Evolutionary conservation across 805 yeast species (phyloP).

Genomic region (Komagataella phaffii): DNA sequence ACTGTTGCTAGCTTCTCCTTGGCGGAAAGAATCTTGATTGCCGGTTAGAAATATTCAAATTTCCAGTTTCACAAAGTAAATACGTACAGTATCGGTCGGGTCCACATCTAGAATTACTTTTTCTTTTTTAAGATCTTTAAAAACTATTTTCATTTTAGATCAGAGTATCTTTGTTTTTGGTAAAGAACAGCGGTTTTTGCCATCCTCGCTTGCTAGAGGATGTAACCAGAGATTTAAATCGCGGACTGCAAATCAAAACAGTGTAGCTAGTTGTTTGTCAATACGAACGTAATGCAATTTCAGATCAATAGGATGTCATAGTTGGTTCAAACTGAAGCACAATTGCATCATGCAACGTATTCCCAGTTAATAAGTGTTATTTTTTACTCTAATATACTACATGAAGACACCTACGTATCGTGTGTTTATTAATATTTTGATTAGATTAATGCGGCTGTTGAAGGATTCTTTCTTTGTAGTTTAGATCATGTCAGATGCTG

Average conservation of each 20-base stretch:
- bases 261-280: not conserved
- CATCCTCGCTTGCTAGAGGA: not conserved
- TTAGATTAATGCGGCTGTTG: not conserved
- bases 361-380: no score
- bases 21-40: conserved; percentile 36
- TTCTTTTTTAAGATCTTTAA: conserved; percentile 90
- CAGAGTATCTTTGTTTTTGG: not conserved
- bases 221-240: not conserved
- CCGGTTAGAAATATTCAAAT: not conserved
- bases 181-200: not conserved
- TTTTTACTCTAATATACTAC: no score
- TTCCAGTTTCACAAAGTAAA: not conserved
- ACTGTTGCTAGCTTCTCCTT: conserved; percentile 61
- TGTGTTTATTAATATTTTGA: not conserved
- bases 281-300: no score
- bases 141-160: conserved; percentile 52
- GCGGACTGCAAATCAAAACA: not conserved
- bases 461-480: not conserved
- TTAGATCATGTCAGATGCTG: not conserved
- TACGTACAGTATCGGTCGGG: conserved; percentile 46
- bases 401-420: not conserved
- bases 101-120: conserved; percentile 73
- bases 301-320: no score
- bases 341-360: no score
- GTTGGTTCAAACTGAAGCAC: no score